Percentiles rank a stretch among this genome's conserved stretches.
These are phyloP conservation scores for Epichloe bromicola DNA, from an alignment of 2,329 filamentous ascomycete species.

Conservation along the genomic window DNA sequence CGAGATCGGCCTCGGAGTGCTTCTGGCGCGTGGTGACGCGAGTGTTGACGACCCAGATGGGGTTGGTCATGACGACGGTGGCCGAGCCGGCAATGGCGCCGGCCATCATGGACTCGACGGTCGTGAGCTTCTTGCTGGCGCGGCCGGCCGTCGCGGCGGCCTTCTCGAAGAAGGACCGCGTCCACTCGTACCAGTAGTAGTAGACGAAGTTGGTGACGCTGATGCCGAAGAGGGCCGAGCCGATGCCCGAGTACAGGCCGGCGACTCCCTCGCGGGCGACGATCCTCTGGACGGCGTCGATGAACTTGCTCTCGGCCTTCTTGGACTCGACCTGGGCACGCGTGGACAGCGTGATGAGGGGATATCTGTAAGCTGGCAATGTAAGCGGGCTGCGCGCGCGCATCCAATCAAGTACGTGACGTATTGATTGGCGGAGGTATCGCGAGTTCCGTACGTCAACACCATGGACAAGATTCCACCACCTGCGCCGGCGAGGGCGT, in stretches of 20 bases:
- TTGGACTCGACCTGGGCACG: slow-evolving; percentile 96
- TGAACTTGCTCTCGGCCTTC: slow-evolving; percentile 73
- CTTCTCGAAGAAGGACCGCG: slow-evolving; percentile 70
- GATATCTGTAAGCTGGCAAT: slow-evolving; percentile 49
- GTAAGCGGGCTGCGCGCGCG: neutral
- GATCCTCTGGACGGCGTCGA: slow-evolving; percentile 73
- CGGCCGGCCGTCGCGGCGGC: slow-evolving; percentile 63
- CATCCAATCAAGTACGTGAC: neutral
- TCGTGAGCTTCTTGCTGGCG: slow-evolving; percentile 70
- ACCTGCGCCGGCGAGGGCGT: slow-evolving; percentile 84
- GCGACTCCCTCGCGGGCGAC: slow-evolving; percentile 80
- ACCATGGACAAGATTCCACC: slow-evolving; percentile 93
- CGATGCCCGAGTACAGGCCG: slow-evolving; percentile 84
- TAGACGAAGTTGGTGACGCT: slow-evolving; percentile 99
- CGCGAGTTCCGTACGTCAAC: slow-evolving; percentile 55
- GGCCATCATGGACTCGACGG: slow-evolving; percentile 86
- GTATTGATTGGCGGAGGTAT: neutral
- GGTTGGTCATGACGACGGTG: slow-evolving; percentile 92
- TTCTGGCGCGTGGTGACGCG: slow-evolving; percentile 86
- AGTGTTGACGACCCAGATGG: slow-evolving; percentile 98
- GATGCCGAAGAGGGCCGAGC: slow-evolving; percentile 93
- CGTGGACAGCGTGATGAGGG: slow-evolving; percentile 92
- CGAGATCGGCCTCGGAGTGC: slow-evolving; percentile 29
- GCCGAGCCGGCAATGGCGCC: slow-evolving; percentile 88
- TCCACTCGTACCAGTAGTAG: slow-evolving; percentile 99